These are phyloP conservation scores for Akanthomyces dipterigenus DNA, from an alignment of 2,329 filamentous ascomycete genomes.

Conservation along the genomic window DNA sequence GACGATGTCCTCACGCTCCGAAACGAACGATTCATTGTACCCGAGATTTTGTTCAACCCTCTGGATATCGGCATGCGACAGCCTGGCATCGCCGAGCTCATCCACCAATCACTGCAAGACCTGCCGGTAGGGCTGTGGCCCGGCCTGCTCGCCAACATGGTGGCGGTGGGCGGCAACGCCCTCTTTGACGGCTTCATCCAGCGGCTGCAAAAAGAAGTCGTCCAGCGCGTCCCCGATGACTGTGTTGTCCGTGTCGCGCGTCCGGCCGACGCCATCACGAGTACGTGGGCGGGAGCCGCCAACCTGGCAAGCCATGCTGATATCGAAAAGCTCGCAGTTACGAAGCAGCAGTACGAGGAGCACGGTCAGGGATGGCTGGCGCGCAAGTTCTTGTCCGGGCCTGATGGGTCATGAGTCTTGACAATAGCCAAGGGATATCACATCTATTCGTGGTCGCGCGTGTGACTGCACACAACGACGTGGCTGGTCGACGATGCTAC, in stretches of 20 bases:
- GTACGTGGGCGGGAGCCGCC: constrained; percentile 81
- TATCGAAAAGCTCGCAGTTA: constrained; percentile 65
- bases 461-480: too few species aligned
- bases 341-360: constrained; percentile 85
- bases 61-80: constrained; percentile 79
- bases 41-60: constrained; percentile 84
- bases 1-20: constrained; percentile 83
- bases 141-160: constrained; percentile 74
- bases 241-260: constrained; percentile 69
- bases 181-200: constrained; percentile 75
- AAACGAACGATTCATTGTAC: constrained; percentile 86
- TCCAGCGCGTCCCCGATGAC: constrained; percentile 65
- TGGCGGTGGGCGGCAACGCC: constrained; percentile 83
- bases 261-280: constrained; percentile 66
- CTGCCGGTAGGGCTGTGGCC: constrained; percentile 81
- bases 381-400: constrained; percentile 55
- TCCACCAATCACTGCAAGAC: constrained; percentile 68
- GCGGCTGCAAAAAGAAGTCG: constrained; percentile 68
- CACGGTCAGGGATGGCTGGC: constrained; percentile 69
- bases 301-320: constrained; percentile 64
- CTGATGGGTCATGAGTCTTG: constrained; percentile 15
- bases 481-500: too few species aligned
- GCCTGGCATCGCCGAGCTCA: constrained; percentile 73
- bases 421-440: not conserved
- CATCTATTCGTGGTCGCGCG: not conserved